A percentile compares a stretch with the other conserved stretches of the same genome.
phyloP scores from a whole-genome alignment of 1,284 basidiomycete genomes.

The Irpex sp. region DNA sequence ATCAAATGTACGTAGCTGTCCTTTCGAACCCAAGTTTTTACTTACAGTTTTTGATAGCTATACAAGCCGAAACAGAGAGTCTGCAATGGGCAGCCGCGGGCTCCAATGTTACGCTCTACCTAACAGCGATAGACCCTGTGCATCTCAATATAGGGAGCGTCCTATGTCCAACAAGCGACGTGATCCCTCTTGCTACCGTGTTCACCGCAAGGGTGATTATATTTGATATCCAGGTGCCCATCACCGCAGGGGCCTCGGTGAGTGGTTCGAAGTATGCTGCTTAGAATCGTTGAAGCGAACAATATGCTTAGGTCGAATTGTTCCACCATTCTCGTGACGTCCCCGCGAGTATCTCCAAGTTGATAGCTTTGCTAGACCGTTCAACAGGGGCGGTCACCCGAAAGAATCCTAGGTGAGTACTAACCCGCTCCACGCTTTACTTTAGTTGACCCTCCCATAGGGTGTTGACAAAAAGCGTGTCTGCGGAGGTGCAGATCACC shows the following conservation, averaged over 20 bases:
- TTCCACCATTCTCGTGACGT: constrained; percentile 95
- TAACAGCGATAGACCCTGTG: constrained; percentile 83
- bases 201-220: constrained; percentile 91
- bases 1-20: constrained; percentile 63
- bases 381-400: constrained; percentile 74
- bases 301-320: constrained; percentile 67
- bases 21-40: not conserved
- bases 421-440: not conserved
- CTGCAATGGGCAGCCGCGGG: constrained; percentile 91
- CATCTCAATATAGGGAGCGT: constrained; percentile 88
- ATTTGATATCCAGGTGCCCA: constrained; percentile 90
- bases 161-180: constrained; percentile 71
- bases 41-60: constrained; percentile 47
- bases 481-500: constrained; percentile 84
- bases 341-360: constrained; percentile 81
- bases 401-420: constrained; percentile 72
- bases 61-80: constrained; percentile 79
- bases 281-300: not conserved
- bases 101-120: constrained; percentile 82
- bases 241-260: constrained; percentile 85
- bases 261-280: constrained; percentile 17
- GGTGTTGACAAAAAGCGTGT: constrained; percentile 78
- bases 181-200: constrained; percentile 71
- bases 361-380: constrained; percentile 78
- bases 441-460: constrained; percentile 33